Evolutionary conservation across 257 asterid genomes (phyloP).

Genomic region (Paulownia fortunei): DNA sequence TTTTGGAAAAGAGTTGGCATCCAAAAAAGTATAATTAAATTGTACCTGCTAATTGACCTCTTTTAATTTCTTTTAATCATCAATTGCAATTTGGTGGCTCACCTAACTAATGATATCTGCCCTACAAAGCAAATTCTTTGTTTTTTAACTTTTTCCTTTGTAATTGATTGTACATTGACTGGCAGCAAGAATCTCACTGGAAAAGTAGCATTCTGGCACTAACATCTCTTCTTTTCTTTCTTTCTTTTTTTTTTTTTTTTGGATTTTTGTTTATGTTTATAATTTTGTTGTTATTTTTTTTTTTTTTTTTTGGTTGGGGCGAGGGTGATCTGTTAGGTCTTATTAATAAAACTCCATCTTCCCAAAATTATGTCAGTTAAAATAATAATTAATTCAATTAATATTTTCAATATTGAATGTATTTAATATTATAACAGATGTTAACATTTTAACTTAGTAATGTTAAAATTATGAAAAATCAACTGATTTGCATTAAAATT

Average conservation of each 20-base stretch:
- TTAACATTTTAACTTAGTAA: too few species aligned
- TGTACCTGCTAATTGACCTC: constrained; percentile 28
- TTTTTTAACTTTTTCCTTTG: too few species aligned
- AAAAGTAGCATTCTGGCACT: constrained; percentile 20
- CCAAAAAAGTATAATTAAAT: constrained; percentile 17
- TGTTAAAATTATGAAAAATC: too few species aligned
- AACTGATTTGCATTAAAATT: too few species aligned
- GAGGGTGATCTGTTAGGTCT: too few species aligned
- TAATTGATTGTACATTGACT: not conserved
- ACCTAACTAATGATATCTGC: constrained; percentile 33
- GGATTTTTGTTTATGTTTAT: not conserved
- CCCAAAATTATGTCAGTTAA: too few species aligned
- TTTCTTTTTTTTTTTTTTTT: not conserved
- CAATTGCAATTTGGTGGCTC: constrained; percentile 38
- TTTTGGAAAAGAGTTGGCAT: constrained; percentile 29
- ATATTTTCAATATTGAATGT: too few species aligned
- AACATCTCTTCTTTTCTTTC: not conserved
- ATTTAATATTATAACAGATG: too few species aligned
- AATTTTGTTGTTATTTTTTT: too few species aligned
- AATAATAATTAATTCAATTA: too few species aligned
- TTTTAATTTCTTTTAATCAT: constrained; percentile 19
- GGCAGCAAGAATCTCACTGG: constrained; percentile 17
- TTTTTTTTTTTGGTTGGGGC: too few species aligned
- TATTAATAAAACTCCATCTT: too few species aligned
- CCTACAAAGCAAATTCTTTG: constrained; percentile 9